Evolutionary conservation across 2,329 filamentous ascomycete species (phyloP).

Genomic region (Penicillium griseofulvum): DNA sequence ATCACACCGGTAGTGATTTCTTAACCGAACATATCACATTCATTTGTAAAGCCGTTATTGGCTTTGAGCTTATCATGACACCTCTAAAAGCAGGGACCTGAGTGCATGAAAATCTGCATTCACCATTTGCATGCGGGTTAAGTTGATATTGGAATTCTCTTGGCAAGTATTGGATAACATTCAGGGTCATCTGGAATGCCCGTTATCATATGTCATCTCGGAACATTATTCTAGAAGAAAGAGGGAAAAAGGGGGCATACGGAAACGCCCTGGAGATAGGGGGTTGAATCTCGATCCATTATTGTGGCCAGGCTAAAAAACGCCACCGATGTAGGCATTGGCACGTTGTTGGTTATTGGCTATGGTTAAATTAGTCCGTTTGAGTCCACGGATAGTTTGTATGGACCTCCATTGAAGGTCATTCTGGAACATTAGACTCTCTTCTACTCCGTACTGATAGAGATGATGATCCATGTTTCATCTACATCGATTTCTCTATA

Average conservation of each 20-base stretch:
- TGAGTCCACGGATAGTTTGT: background rate
- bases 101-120: background rate
- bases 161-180: constrained; percentile 5
- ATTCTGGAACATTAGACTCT: background rate
- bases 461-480: background rate
- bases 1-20: constrained; percentile 6
- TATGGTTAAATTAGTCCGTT: constrained; percentile 5
- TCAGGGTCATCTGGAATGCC: constrained; percentile 18
- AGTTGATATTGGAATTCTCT: constrained; percentile 6
- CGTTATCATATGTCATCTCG: constrained; percentile 18
- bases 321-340: constrained; percentile 25
- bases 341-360: constrained; percentile 13
- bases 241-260: constrained; percentile 4
- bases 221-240: constrained; percentile 6
- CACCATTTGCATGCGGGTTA: constrained; percentile 14
- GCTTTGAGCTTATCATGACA: constrained; percentile 16
- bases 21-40: constrained; percentile 23
- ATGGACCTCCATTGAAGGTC: background rate
- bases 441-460: background rate
- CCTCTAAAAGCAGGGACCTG: constrained; percentile 7
- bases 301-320: constrained; percentile 15
- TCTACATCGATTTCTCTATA: background rate
- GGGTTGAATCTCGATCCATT: constrained; percentile 12
- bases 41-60: constrained; percentile 12
- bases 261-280: constrained; percentile 6